Evolutionary conservation across 768 basidiomycete genomes (phyloP), one percentile per base, ranked within the genome.

Genomic region (Lactarius sp.): DNA sequence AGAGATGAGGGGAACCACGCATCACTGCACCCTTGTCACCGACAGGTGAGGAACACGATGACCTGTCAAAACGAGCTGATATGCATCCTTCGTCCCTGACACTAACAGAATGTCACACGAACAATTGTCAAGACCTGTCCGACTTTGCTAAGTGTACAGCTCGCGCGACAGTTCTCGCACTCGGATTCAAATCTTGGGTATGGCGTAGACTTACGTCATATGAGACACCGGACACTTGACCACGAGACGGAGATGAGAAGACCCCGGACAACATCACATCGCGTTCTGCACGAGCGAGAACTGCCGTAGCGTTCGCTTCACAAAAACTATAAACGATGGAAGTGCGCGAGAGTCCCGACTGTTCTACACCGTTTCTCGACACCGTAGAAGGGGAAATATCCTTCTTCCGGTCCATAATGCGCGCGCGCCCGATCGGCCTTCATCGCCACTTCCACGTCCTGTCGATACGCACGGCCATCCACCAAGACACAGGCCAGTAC

Each of bases 391-490:
- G 92, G 44, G 92, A 94, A 73, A 90, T 92, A 52, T 81, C 88
- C 9, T 88, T 94, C 75, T 93, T 94, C 72, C 83, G 88, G 55
- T 87, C 89, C 7, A 78, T 92, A 57, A 90, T 89, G 82, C 85
- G 85, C 51, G 83, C 90, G n/a, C 81, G 92, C 59, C 92, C 92
- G 0, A 83, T 94, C 59, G 92, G 92, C 50, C 84, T 88, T 37
- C 87, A 94, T 74, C 85, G 85, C 34, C 83, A 91, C 75, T 92
- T 93, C 75, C 88, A 93, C 71, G 77, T 89, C 72, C 78, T 94
- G 60, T 81, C 84, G 62, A 87, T 94, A 54, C 85, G 85, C 61
- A 85, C 82, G 69, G 77, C 82, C 52, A 90, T 94, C 64, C 76
- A 80, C 69, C 83, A 83, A 71, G 87, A 91, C 69, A 90, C 89